phyloP scores from a whole-genome alignment of 805 yeast genomes.

The Lachancea thermotolerans region DNA sequence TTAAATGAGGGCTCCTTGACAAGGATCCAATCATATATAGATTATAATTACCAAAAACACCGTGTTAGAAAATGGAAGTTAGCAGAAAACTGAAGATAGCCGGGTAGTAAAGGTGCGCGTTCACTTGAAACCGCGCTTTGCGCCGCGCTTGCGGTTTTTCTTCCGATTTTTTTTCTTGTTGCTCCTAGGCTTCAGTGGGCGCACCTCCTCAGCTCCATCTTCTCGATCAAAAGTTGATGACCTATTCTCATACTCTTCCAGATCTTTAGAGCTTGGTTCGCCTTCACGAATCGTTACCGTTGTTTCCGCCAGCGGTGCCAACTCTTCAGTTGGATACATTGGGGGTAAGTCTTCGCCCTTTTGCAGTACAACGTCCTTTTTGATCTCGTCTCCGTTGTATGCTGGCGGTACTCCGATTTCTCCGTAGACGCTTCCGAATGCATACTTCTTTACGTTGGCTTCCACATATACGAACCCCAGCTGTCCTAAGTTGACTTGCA shows the following conservation, averaged over 20 bases:
- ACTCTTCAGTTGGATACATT: conserved; percentile 54
- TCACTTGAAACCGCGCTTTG: not conserved
- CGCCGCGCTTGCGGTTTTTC: conserved; percentile 10
- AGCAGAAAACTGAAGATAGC: not conserved
- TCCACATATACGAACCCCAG: conserved; percentile 74
- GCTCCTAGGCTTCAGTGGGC: conserved; percentile 6
- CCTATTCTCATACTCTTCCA: conserved; percentile 26
- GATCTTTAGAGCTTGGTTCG: conserved; percentile 2
- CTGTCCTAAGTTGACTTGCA: conserved; percentile 72
- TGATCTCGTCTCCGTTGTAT: conserved; percentile 35
- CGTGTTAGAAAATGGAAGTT: not conserved
- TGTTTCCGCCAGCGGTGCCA: conserved; percentile 45
- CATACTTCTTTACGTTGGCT: conserved; percentile 81
- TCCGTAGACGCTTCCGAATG: conserved; percentile 46
- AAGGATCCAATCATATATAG: too few relatives aligned
- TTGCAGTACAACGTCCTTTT: conserved; percentile 51
- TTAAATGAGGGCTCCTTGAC: conserved; percentile 3
- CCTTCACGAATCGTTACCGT: conserved; percentile 11
- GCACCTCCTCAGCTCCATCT: conserved; percentile 21
- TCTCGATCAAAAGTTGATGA: conserved; percentile 31
- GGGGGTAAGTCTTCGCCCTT: conserved; percentile 74
- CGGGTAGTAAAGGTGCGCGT: not conserved
- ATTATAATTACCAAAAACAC: conserved; percentile 1
- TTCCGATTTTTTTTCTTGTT: conserved; percentile 15
- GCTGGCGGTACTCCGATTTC: conserved; percentile 42